Evolutionary conservation across 148 eudicot genomes (phyloP).

Genomic region (Rhododendron williamsianum): DNA sequence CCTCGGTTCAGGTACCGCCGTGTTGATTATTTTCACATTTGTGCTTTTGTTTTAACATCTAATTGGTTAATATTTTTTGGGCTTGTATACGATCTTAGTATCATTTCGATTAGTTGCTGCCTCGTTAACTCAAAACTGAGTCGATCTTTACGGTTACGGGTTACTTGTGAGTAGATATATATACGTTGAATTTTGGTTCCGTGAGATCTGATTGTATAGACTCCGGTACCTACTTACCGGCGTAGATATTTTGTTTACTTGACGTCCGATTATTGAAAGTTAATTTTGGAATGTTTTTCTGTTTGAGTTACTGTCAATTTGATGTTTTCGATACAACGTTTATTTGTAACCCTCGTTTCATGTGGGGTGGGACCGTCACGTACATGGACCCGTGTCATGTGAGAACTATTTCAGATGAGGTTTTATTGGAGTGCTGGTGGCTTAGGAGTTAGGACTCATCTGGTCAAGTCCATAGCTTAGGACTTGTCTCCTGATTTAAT

Average conservation of each 20-base stretch:
- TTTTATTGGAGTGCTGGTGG: not conserved
- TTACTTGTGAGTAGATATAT: too few relatives aligned
- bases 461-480: too few relatives aligned
- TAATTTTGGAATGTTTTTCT: not conserved
- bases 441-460: not conserved
- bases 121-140: not conserved
- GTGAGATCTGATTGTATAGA: not conserved
- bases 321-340: not conserved
- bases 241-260: too few relatives aligned
- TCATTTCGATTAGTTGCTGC: too few relatives aligned
- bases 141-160: not conserved
- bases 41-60: not conserved
- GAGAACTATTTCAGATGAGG: too few relatives aligned
- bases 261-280: not conserved
- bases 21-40: not conserved
- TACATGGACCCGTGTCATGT: too few relatives aligned
- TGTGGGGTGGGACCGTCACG: too few relatives aligned
- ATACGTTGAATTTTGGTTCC: too few relatives aligned
- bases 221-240: not conserved
- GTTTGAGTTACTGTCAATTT: not conserved
- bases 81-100: not conserved
- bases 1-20: constrained; percentile 48
- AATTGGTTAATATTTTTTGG: too few relatives aligned
- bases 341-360: not conserved
- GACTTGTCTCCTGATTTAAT: not conserved